phyloP scores from a whole-genome alignment of 257 asterid species.

The Petunia secreta region DNA sequence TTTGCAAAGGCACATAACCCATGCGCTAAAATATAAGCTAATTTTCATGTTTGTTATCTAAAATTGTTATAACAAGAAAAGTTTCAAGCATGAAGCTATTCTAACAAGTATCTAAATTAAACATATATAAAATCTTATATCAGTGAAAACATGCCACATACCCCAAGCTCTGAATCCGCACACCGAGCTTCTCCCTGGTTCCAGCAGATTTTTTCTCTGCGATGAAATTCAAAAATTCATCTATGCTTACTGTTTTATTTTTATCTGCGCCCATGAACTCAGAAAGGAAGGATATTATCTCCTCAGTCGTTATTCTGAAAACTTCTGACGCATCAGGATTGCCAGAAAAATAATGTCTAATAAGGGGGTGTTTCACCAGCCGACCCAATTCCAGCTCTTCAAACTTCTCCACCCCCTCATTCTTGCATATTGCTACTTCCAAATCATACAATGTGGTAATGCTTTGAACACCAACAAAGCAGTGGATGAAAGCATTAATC shows the following conservation, averaged over 20 bases:
- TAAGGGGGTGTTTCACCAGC: slow-evolving; percentile 75
- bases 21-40: neutral
- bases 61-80: neutral
- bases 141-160: slow-evolving; percentile 42
- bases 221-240: slow-evolving; percentile 67
- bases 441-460: slow-evolving; percentile 74
- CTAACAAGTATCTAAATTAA: neutral
- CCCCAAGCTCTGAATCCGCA: slow-evolving; percentile 80
- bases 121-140: neutral
- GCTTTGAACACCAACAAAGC: slow-evolving; percentile 82
- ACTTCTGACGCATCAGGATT: slow-evolving; percentile 59
- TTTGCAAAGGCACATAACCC: neutral
- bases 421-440: slow-evolving; percentile 80
- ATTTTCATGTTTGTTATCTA: slow-evolving; percentile 1
- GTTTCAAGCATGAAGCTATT: neutral
- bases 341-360: slow-evolving; percentile 65
- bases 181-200: slow-evolving; percentile 65
- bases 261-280: slow-evolving; percentile 56
- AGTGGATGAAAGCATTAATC: slow-evolving; percentile 84
- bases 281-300: slow-evolving; percentile 62
- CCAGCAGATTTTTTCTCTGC: slow-evolving; percentile 54
- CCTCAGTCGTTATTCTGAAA: slow-evolving; percentile 65
- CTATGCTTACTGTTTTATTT: slow-evolving; percentile 47
- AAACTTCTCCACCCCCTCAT: slow-evolving; percentile 68
- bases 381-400: slow-evolving; percentile 94